Base-by-base conservation (phyloP, 352 stramenopile genomes). In the Aphanomyces euteiches region DNA sequence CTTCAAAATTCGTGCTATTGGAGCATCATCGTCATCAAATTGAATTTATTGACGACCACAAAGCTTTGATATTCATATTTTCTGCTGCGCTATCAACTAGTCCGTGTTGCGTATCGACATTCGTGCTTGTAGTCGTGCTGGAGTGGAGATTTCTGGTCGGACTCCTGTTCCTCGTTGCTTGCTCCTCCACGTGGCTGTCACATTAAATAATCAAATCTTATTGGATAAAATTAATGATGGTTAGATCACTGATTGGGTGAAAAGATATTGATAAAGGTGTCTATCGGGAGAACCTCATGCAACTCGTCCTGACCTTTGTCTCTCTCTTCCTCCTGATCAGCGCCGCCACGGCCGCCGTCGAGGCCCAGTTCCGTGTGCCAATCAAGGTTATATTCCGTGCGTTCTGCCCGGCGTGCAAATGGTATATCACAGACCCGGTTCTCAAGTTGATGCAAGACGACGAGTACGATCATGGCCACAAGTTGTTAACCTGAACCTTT, bases 371-470 rank as follows among this genome's bases (percentile, higher is more conserved):
- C 54, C 79, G 78, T 67, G 78, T 92, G n/a, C 73, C 76, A n/a
- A 47, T 92, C 38, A 75, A 79, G 45, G 79, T 92, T 48, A 85
- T 84, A 65, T 92, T 88, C 73, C 85, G 85, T 47, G 85, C 83
- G 1, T 92, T 88, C 75, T 92, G 86, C 56, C 83, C 86, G 10
- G 84, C 86, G n/a, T 92, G 86, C 43, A 82, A 92, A 77, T 92
- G 83, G 84, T 91, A 90, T 50, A 79, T 92, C 17, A 79, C 78
- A 28, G 80, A 90, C 57, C 84, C 85, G 67, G 67, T 94, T 19
- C 67, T 92, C 43, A 78, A 90, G 63, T 80, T 94, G 58, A 73
- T 94, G 54, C 76, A 79, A 34, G 82, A 82, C 45, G 77, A 88
- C 63, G 75, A 90, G 73, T 88, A 76, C 70, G 80, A 57, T 15